Base-by-base conservation (phyloP, 2,329 filamentous ascomycete species). In the Pestalotiopsis sp. region DNA sequence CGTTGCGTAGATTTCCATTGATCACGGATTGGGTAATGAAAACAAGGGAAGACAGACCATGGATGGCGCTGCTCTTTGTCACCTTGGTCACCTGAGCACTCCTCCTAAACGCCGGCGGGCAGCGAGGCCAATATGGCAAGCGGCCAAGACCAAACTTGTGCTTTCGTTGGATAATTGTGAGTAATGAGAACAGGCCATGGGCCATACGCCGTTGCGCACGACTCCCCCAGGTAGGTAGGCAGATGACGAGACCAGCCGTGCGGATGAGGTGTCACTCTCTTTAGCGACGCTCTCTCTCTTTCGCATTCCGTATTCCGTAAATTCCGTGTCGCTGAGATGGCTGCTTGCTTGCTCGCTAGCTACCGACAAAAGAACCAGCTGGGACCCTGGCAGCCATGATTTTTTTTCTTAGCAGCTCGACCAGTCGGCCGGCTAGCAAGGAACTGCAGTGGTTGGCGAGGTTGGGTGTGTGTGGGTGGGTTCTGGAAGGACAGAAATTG, bases 21-120 rank as follows among this genome's bases (percentile, higher is more conserved):
- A 72, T 70, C 70, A 77, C 73, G 69, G 73, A 84, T 85, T 85
- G 81, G 76, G 83, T 85, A 85, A 85, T 85, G 74, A 75, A 85
- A 85, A 85, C 80, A 76, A 76, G 78, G 77, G 76, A 78, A 13
- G 13, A 17, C 17, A 63, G 45, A 9, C 17, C 17, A 52, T n/a
- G 25, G 66, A 25, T 66, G 81, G 79, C 77, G 73, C 75, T 77
- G 72, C 75, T 77, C 73, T 75, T 74, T 75, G 77, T 81, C 79
- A 79, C 78, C 76, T 81, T 52, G 45, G 45, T 52, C 45, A 52
- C 45, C 45, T 52, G 79, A 80, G 74, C 76, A 71, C 73, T 52
- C 71, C 70, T 70, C 71, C 70, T 64, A 69, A 70, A 36, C 72
- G 70, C 71, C 70, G 71, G 70, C 71, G 70, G 69, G 70, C 71